Base-by-base conservation (phyloP, 129 eudicot genomes). In the Escallonia herrerae region DNA sequence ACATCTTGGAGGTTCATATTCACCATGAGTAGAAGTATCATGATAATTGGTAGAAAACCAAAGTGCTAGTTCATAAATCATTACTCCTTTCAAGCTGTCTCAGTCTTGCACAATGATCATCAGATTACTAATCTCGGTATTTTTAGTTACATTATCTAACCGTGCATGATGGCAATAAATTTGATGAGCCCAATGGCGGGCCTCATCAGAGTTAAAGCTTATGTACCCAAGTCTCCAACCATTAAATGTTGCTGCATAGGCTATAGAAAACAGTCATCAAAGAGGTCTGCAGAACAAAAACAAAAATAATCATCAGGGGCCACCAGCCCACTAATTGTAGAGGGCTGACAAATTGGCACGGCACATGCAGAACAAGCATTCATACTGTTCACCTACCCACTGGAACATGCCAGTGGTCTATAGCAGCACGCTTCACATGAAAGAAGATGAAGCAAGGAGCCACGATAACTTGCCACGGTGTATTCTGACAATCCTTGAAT, bases 141-240 rank as follows among this genome's bases (percentile, higher is more conserved):
- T 70, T 2, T 53, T 52, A 68, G 64, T 68, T 49, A 48, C 5
- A 41, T 15, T 6, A 58, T 38, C 60, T 48, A 46, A 56, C 60
- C 64, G 53, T n/a, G 54, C 65, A 54, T 60, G 55, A 44, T 52
- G 55, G 43, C 8, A 57, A 65, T 64, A 42, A 56, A 45, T 47
- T 49, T 15, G 4, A 65, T 2, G 42, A 63, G 33, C 33, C 33
- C 51, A 46, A 12, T 41, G 45, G 70, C 37, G 79, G 79, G 69
- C 71, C 82, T 55, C 37, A 52, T 5, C 15, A 53, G 70, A 72
- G 62, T 63, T 38, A 77, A 66, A 61, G 47, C 60, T 22, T 48
- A 41, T 67, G 56, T 53, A 77, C 65, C 78, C 8, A 77, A 72
- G 62, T 67, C 56, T 50, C 15, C 70, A 45, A 41, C 43, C 45